These are phyloP conservation scores for Plantago ovata DNA, from an alignment of 257 asterid genomes.

Conservation along the genomic window DNA sequence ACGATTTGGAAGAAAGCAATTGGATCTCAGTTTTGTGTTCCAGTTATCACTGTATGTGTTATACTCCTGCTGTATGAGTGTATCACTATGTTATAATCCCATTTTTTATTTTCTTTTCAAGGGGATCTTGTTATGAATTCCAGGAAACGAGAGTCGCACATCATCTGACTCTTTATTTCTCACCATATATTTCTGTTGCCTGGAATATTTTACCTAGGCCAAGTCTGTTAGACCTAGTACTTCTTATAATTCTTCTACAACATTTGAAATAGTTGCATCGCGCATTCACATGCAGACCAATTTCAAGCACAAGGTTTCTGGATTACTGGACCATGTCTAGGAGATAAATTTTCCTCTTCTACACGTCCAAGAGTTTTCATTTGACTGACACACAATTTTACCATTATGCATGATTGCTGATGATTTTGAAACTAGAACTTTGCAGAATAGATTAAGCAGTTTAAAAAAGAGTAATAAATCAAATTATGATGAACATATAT, in stretches of 20 bases:
- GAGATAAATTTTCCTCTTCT: neutral
- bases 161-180: neutral
- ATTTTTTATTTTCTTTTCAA: neutral
- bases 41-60: neutral
- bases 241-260: neutral
- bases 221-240: neutral
- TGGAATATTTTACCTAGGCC: neutral
- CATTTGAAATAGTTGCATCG: neutral
- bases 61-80: neutral
- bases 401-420: neutral
- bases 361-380: conserved; percentile 7
- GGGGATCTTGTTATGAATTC: neutral
- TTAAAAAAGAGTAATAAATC: conserved; percentile 7
- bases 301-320: neutral
- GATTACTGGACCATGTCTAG: neutral
- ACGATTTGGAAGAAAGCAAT: neutral
- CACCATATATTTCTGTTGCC: neutral
- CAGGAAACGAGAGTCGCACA: neutral
- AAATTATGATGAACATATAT: neutral
- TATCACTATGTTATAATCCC: neutral
- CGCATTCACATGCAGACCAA: neutral
- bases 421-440: conserved; percentile 6
- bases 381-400: conserved; percentile 7
- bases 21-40: neutral
- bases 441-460: conserved; percentile 6